These are phyloP conservation scores for Achaetomium macrosporum DNA, from an alignment of 2,329 filamentous ascomycete genomes.

Conservation along the genomic window DNA sequence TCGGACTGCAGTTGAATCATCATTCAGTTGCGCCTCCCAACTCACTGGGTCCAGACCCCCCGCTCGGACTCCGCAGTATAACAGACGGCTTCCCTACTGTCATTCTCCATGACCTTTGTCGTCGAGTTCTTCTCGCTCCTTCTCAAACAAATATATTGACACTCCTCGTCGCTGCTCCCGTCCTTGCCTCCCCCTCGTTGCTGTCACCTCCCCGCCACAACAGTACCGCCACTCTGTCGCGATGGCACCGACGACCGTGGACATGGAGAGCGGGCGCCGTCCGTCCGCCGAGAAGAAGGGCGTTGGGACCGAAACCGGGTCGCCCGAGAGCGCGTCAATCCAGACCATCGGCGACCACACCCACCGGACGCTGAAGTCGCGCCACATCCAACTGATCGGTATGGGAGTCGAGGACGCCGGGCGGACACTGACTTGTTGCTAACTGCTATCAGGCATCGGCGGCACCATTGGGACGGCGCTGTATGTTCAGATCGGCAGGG, in stretches of 20 bases:
- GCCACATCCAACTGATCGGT: slow-evolving; percentile 52
- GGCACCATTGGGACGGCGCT: slow-evolving; percentile 59
- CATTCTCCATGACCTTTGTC: slow-evolving; percentile 24
- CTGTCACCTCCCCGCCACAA: background rate
- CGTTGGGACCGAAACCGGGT: background rate
- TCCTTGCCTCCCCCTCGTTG: background rate
- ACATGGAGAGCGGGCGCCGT: slow-evolving; percentile 7
- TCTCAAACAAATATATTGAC: slow-evolving; percentile 26
- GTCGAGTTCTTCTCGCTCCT: slow-evolving; percentile 29
- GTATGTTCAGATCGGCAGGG: slow-evolving; percentile 54
- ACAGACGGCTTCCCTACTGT: too few relatives aligned
- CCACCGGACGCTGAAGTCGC: slow-evolving; percentile 48
- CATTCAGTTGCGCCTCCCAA: too few relatives aligned
- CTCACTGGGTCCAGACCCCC: too few relatives aligned
- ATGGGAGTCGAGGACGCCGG: background rate
- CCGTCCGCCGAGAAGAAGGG: slow-evolving; percentile 14
- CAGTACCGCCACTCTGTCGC: background rate
- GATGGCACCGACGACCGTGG: slow-evolving; percentile 15
- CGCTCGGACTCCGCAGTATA: too few relatives aligned
- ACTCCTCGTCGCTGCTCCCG: background rate
- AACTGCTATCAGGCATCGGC: slow-evolving; percentile 46
- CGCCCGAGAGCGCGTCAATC: slow-evolving; percentile 12
- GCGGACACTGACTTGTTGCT: background rate
- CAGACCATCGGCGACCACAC: slow-evolving; percentile 35
- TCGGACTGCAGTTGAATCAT: too few relatives aligned